A percentile compares a stretch with the other conserved stretches of the same genome.
Conservation (phyloP, 176 grass and related monocot species). For the Carex parvula region DNA sequence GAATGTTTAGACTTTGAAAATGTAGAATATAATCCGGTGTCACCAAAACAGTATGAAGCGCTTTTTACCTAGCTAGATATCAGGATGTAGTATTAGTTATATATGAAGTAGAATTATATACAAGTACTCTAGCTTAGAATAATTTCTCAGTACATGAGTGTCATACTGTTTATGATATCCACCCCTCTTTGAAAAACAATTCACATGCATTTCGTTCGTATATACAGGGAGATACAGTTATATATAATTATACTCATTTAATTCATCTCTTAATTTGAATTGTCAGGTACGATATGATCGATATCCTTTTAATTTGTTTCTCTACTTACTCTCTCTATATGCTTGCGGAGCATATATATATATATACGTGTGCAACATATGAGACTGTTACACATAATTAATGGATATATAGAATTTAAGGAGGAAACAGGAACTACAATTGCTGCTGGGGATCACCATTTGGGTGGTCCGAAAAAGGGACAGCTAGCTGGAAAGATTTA, state of each 20-base stretch:
- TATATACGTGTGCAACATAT: neutral
- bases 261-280: neutral
- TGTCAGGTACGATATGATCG: neutral
- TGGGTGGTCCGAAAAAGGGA: slow-evolving; percentile 2
- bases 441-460: neutral
- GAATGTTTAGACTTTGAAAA: too few species aligned
- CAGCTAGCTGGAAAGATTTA: slow-evolving; percentile 23
- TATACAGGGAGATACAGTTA: neutral
- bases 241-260: neutral
- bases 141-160: too few species aligned
- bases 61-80: too few species aligned
- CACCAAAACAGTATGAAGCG: too few species aligned
- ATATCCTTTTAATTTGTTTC: too few species aligned
- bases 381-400: neutral
- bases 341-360: slow-evolving; percentile 13
- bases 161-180: too few species aligned
- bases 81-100: too few species aligned
- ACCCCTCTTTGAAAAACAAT: neutral
- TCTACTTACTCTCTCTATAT: too few species aligned
- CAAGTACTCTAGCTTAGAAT: too few species aligned
- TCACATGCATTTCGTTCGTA: neutral
- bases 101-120: too few species aligned
- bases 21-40: too few species aligned
- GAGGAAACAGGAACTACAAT: neutral
- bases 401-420: too few species aligned